Conservation (phyloP, 371 early-diverging fungal species). For the Lichtheimia corymbifera region DNA sequence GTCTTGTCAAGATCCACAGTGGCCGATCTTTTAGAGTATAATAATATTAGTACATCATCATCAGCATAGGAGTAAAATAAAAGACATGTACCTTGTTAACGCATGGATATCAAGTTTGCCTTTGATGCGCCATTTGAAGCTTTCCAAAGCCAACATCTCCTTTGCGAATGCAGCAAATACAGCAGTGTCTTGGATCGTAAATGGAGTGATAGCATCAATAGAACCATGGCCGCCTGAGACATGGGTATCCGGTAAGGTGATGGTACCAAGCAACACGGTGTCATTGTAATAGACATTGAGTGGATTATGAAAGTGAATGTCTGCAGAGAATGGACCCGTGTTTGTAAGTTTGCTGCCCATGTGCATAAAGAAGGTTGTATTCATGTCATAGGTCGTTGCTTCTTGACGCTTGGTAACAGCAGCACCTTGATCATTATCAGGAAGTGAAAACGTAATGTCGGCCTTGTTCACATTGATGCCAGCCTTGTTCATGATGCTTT, state of each 20-base stretch:
- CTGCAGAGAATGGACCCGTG: slow-evolving; percentile 61
- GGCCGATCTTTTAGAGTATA: slow-evolving; percentile 26
- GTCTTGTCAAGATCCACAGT: slow-evolving; percentile 32
- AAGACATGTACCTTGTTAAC: slow-evolving; percentile 31
- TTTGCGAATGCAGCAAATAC: slow-evolving; percentile 46
- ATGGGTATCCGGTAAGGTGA: slow-evolving; percentile 38
- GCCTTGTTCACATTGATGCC: slow-evolving; percentile 47
- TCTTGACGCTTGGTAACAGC: slow-evolving; percentile 17
- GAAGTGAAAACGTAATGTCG: slow-evolving; percentile 47
- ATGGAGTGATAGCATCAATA: slow-evolving; percentile 31
- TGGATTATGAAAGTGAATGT: slow-evolving; percentile 50
- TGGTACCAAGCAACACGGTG: slow-evolving; percentile 33
- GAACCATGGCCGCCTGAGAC: slow-evolving; percentile 48
- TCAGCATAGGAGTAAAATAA: background rate
- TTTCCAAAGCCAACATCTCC: slow-evolving; percentile 46
- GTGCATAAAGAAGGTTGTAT: slow-evolving; percentile 41
- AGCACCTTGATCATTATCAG: slow-evolving; percentile 9
- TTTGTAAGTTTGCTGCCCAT: slow-evolving; percentile 47
- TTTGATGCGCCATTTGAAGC: slow-evolving; percentile 51
- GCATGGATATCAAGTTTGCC: slow-evolving; percentile 51
- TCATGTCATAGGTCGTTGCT: slow-evolving; percentile 15
- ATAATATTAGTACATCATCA: background rate
- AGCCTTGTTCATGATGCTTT: slow-evolving; percentile 48
- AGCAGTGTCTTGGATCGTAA: slow-evolving; percentile 36
- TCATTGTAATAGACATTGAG: slow-evolving; percentile 49